Percentiles rank a stretch among this genome's conserved stretches.
Conservation (phyloP, 192 early-diverging fungal genomes). For the Backusella circina region DNA sequence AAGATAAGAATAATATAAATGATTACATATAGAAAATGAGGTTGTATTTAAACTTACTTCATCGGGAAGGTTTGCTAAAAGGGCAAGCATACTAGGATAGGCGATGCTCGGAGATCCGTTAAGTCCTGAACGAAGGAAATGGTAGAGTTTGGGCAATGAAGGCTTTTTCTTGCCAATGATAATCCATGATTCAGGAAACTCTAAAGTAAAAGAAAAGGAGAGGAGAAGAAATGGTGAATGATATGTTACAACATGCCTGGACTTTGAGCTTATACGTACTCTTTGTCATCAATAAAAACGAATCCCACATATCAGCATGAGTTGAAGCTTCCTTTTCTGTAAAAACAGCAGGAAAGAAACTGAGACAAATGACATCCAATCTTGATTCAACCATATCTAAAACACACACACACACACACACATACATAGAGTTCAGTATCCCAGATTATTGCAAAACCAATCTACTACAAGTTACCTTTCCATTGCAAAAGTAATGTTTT, state of each 20-base stretch:
- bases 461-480: conserved; percentile 32
- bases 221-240: not conserved
- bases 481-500: conserved; percentile 44
- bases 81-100: conserved; percentile 75
- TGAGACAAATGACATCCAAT: conserved; percentile 45
- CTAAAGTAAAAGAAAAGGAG: conserved; percentile 6
- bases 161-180: conserved; percentile 55
- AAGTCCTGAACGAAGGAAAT: conserved; percentile 64
- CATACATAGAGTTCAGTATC: conserved; percentile 21
- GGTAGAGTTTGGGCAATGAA: conserved; percentile 55
- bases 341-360: conserved; percentile 66
- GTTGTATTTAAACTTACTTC: conserved; percentile 28
- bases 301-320: conserved; percentile 85
- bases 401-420: too few species aligned
- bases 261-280: conserved; percentile 10
- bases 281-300: conserved; percentile 75
- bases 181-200: conserved; percentile 62
- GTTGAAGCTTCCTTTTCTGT: conserved; percentile 67
- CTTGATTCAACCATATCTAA: conserved; percentile 43
- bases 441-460: not conserved
- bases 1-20: not conserved
- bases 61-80: conserved; percentile 62
- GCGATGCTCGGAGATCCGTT: conserved; percentile 62
- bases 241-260: not conserved
- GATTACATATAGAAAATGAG: not conserved